Percentiles rank a stretch among this genome's conserved stretches.
phyloP scores from a whole-genome alignment of 805 yeast genomes.

The Spencermartinsiella europaea region DNA sequence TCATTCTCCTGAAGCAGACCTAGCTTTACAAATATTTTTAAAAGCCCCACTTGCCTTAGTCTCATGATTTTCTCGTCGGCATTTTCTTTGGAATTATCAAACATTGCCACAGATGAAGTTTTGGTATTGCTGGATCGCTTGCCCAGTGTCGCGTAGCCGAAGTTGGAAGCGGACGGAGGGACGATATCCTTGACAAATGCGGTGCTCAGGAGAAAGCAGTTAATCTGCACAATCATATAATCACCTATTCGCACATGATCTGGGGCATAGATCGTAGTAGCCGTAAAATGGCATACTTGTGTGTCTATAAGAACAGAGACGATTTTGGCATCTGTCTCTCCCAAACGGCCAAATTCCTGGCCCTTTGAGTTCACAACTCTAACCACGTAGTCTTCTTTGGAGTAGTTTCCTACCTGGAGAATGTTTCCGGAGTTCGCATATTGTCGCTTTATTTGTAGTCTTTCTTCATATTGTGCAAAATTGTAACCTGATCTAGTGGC shows the following conservation, averaged over 20 bases:
- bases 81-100: conserved; percentile 42
- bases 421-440: conserved; percentile 3
- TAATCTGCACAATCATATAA: conserved; percentile 61
- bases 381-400: conserved; percentile 27
- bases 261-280: conserved; percentile 55
- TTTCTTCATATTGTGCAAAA: conserved; percentile 30
- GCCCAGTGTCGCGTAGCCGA: not conserved
- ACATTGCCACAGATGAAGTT: conserved; percentile 9
- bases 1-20: conserved; percentile 19
- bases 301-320: conserved; percentile 61
- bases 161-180: conserved; percentile 23
- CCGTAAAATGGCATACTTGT: conserved; percentile 49
- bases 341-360: conserved; percentile 70
- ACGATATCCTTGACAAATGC: conserved; percentile 25
- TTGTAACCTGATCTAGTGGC: conserved; percentile 32
- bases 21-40: conserved; percentile 50
- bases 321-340: conserved; percentile 62
- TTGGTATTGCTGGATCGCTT: not conserved
- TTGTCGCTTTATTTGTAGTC: conserved; percentile 24
- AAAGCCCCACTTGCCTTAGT: conserved; percentile 50
- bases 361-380: conserved; percentile 29
- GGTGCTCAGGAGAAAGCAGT: conserved; percentile 48
- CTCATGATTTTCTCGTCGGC: conserved; percentile 48
- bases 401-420: conserved; percentile 9
- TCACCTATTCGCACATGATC: conserved; percentile 67